These are phyloP conservation scores for Colletotrichum karsti DNA, from an alignment of 2,329 filamentous ascomycete species.

Conservation along the genomic window DNA sequence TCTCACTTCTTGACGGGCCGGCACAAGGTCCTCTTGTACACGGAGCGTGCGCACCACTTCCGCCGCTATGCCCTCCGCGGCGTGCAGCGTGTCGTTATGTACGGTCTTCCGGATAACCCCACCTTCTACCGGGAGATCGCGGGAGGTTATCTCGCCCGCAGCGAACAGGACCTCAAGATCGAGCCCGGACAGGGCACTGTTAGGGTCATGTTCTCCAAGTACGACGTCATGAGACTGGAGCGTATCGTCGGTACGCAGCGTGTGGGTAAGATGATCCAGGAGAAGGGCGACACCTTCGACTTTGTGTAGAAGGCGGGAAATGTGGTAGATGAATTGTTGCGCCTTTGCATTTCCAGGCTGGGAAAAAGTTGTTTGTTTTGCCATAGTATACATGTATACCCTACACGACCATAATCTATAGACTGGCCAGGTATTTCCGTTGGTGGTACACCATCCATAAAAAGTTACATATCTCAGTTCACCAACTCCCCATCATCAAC, in stretches of 20 bases:
- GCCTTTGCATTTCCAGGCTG: not conserved
- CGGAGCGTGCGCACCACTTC: conserved; percentile 97
- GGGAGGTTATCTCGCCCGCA: conserved; percentile 71
- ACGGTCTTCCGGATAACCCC: conserved; percentile 89
- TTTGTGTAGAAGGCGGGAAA: conserved; percentile 72
- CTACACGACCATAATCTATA: conserved; percentile 27
- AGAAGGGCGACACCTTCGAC: conserved; percentile 91
- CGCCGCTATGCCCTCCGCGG: conserved; percentile 85
- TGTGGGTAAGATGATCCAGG: conserved; percentile 83
- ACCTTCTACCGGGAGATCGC: conserved; percentile 82
- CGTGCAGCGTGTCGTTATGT: conserved; percentile 86
- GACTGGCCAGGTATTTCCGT: conserved; percentile 24
- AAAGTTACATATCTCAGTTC: conserved; percentile 8
- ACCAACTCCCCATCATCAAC: not conserved
- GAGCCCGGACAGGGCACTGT: conserved; percentile 69
- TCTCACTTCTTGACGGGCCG: conserved; percentile 88
- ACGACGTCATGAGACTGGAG: conserved; percentile 90
- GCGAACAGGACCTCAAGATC: conserved; percentile 62
- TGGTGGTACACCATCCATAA: conserved; percentile 21
- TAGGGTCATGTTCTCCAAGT: conserved; percentile 80
- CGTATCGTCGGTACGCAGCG: conserved; percentile 84
- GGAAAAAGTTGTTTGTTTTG: conserved; percentile 22
- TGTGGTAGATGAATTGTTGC: conserved; percentile 10
- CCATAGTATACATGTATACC: conserved; percentile 30
- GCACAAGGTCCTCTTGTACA: conserved; percentile 87